A percentile compares a stretch with the other conserved stretches of the same genome.
phyloP scores from a whole-genome alignment of 1,284 basidiomycete genomes.

The Amylostereum areolatum region DNA sequence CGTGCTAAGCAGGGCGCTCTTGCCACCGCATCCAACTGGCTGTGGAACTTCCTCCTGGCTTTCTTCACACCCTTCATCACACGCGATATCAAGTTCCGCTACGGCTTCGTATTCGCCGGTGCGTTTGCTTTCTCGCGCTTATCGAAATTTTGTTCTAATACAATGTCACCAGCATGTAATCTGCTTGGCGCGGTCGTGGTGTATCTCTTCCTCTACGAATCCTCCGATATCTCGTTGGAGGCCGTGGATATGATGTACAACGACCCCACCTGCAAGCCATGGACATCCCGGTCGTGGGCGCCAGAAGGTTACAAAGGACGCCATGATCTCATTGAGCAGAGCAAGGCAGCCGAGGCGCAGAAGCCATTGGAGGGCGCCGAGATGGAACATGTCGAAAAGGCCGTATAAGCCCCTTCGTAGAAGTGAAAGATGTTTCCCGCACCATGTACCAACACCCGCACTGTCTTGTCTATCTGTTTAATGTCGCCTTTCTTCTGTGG shows the following conservation, averaged over 20 bases:
- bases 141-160: neutral
- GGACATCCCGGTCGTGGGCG: slow-evolving; percentile 56
- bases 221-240: slow-evolving; percentile 64
- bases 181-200: slow-evolving; percentile 59
- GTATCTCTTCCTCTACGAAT: slow-evolving; percentile 77
- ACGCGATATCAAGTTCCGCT: slow-evolving; percentile 51
- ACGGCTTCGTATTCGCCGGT: slow-evolving; percentile 73
- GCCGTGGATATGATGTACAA: slow-evolving; percentile 74
- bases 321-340: slow-evolving; percentile 34
- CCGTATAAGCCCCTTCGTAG: neutral
- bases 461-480: no score
- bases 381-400: slow-evolving; percentile 16
- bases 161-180: slow-evolving; percentile 37
- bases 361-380: slow-evolving; percentile 21
- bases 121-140: slow-evolving; percentile 8
- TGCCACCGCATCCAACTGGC: slow-evolving; percentile 64
- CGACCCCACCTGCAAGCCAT: slow-evolving; percentile 61
- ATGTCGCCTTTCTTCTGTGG: no score
- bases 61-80: slow-evolving; percentile 74
- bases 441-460: no score
- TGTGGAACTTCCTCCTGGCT: slow-evolving; percentile 71
- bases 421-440: no score
- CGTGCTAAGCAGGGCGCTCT: slow-evolving; percentile 74
- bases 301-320: slow-evolving; percentile 43
- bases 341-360: slow-evolving; percentile 24